Evolutionary conservation across 148 eudicot species (phyloP).

Genomic region (Rhododendron vialii): DNA sequence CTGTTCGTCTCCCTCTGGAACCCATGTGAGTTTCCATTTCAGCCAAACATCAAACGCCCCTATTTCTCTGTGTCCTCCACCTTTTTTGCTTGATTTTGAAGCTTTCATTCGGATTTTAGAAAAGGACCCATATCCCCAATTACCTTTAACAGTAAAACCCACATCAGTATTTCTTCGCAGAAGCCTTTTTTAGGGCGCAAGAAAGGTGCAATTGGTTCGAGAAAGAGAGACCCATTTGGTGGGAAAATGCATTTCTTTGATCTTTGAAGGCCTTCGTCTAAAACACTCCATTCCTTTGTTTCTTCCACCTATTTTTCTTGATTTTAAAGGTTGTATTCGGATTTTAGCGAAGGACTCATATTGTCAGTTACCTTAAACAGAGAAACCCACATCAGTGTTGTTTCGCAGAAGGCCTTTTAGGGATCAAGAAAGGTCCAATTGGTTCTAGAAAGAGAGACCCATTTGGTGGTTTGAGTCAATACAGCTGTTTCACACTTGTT

Average conservation of each 20-base stretch:
- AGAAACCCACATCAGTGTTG: neutral
- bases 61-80: neutral
- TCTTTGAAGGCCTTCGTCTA: neutral
- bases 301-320: neutral
- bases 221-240: neutral
- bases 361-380: conserved; percentile 3
- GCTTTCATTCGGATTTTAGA: neutral
- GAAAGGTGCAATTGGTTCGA: neutral
- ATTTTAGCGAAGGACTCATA: neutral
- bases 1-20: conserved; percentile 8
- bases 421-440: neutral
- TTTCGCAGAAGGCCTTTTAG: neutral
- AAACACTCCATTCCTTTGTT: neutral
- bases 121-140: neutral
- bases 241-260: neutral
- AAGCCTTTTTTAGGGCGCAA: neutral
- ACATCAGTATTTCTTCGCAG: neutral
- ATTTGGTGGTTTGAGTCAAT: neutral
- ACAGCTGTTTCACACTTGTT: neutral
- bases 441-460: neutral
- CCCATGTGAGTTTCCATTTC: neutral
- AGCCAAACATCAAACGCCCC: neutral
- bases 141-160: neutral
- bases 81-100: neutral
- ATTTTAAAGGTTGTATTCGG: neutral